Evolutionary conservation across 306 rosid species (phyloP).

Genomic region (Prunus kanzakura): DNA sequence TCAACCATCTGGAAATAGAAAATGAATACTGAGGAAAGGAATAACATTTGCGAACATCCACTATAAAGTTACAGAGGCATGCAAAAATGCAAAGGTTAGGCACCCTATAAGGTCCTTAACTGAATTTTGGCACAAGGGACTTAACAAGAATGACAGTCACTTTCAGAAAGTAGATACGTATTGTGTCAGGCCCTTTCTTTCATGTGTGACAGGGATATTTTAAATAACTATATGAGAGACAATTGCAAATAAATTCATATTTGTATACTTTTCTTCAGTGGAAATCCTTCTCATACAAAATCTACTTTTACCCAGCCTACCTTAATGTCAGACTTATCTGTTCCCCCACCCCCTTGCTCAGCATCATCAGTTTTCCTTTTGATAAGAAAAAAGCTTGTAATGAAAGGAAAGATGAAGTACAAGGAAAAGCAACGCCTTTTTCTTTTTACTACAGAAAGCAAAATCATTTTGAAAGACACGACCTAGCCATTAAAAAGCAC

Average conservation of each 20-base stretch:
- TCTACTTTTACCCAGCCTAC: neutral
- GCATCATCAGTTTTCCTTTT: neutral
- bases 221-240: neutral
- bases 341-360: neutral
- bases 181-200: neutral
- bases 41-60: conserved; percentile 9
- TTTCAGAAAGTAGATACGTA: neutral
- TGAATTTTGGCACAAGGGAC: neutral
- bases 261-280: neutral
- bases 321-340: neutral
- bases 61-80: conserved; percentile 4
- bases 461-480: neutral
- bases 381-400: neutral
- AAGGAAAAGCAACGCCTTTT: neutral
- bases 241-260: neutral
- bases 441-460: no score
- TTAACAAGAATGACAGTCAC: neutral
- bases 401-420: neutral
- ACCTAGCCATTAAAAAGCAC: neutral
- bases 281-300: neutral
- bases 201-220: neutral
- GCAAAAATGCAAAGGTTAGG: neutral
- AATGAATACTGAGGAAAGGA: conserved; percentile 16
- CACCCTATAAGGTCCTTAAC: neutral
- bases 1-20: conserved; percentile 70